Evolutionary conservation across 805 yeast species (phyloP).

Genomic region (Candida railenensis): DNA sequence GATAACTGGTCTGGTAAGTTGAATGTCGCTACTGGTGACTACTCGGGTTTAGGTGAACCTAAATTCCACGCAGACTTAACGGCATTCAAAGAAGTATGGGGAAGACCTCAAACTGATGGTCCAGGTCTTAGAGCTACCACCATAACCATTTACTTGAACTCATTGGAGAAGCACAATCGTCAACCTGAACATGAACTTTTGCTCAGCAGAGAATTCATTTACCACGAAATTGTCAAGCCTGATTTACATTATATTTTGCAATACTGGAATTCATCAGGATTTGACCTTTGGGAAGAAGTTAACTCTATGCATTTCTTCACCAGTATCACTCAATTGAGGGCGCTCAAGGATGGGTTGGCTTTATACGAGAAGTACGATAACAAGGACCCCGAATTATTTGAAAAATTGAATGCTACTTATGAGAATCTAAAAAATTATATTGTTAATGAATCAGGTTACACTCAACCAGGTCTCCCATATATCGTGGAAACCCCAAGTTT

Average conservation of each 20-base stretch:
- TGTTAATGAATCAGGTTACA: conserved; percentile 42
- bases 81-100: conserved; percentile 73
- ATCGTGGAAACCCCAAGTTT: conserved; percentile 67
- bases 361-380: conserved; percentile 27
- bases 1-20: conserved; percentile 69
- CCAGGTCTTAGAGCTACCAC: conserved; percentile 81
- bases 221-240: conserved; percentile 54
- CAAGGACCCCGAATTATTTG: conserved; percentile 21
- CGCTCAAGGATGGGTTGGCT: conserved; percentile 56
- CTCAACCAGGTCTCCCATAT: conserved; percentile 44
- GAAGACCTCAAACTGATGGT: conserved; percentile 95
- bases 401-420: conserved; percentile 27
- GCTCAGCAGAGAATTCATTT: conserved; percentile 36
- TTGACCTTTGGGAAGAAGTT: conserved; percentile 93
- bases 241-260: conserved; percentile 65
- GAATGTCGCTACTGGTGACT: conserved; percentile 22
- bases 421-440: conserved; percentile 38
- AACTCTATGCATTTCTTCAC: conserved; percentile 78
- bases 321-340: conserved; percentile 67
- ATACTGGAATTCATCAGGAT: conserved; percentile 67
- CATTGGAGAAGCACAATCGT: conserved; percentile 31
- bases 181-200: conserved; percentile 24
- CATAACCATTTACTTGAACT: conserved; percentile 51
- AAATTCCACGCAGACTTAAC: conserved; percentile 70
- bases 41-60: conserved; percentile 83